Conservation (phyloP, 1,284 basidiomycete species). For the Termitomyces sp. region DNA sequence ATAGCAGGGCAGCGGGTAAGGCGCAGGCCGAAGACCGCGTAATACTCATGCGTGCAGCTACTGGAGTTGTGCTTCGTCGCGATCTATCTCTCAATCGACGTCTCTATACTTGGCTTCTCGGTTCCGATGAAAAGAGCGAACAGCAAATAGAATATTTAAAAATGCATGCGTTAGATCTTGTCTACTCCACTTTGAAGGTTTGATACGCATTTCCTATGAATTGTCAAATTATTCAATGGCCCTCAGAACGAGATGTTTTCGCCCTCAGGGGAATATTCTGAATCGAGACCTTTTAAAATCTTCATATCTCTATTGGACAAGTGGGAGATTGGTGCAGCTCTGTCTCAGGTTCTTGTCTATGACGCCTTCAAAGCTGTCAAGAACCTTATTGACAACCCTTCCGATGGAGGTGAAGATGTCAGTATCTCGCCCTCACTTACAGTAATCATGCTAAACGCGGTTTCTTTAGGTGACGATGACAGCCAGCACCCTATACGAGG, state of each 20-base stretch:
- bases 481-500: slow-evolving; percentile 87
- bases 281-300: slow-evolving; percentile 88
- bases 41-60: slow-evolving; percentile 76
- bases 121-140: slow-evolving; percentile 72
- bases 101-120: slow-evolving; percentile 90
- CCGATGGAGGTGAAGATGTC: slow-evolving; percentile 62
- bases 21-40: slow-evolving; percentile 63
- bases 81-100: slow-evolving; percentile 93
- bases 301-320: slow-evolving; percentile 95
- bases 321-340: slow-evolving; percentile 86
- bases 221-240: slow-evolving; percentile 6
- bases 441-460: neutral
- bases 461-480: slow-evolving; percentile 70
- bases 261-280: slow-evolving; percentile 64
- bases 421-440: slow-evolving; percentile 18
- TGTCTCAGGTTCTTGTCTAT: slow-evolving; percentile 77
- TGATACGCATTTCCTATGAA: slow-evolving; percentile 18
- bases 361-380: slow-evolving; percentile 76
- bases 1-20: slow-evolving; percentile 65
- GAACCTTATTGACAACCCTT: slow-evolving; percentile 45
- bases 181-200: slow-evolving; percentile 67
- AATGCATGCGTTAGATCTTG: slow-evolving; percentile 62
- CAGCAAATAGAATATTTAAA: slow-evolving; percentile 70
- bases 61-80: slow-evolving; percentile 81
- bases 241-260: slow-evolving; percentile 68